phyloP scores from a whole-genome alignment of 352 stramenopile species.

The Globisporangium mamillatum region DNA sequence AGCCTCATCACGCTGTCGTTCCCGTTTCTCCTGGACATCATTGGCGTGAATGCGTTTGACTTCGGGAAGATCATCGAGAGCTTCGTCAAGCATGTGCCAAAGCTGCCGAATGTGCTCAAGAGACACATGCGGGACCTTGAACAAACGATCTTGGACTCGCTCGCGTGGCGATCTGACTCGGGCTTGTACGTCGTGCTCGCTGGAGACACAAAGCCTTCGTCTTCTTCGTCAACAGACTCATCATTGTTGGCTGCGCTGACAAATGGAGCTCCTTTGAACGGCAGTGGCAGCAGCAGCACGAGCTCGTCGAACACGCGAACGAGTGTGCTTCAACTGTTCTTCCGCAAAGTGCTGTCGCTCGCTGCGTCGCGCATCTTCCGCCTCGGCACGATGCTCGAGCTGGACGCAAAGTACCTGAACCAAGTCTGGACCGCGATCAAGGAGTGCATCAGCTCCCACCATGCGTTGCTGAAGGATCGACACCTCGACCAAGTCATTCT shows the following conservation, averaged over 20 bases:
- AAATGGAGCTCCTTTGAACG: conserved; percentile 17
- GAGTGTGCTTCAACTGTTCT: conserved; percentile 79
- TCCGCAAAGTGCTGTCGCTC: conserved; percentile 83
- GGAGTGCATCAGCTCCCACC: conserved; percentile 66
- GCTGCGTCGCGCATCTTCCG: conserved; percentile 77
- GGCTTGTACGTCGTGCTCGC: conserved; percentile 64
- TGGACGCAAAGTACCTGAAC: conserved; percentile 76
- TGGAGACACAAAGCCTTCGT: conserved; percentile 21
- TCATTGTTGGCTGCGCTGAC: conserved; percentile 11
- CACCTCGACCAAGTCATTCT: conserved; percentile 82
- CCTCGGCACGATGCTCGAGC: conserved; percentile 59
- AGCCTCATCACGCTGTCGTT: conserved; percentile 85
- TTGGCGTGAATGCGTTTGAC: conserved; percentile 82
- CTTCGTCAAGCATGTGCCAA: conserved; percentile 81
- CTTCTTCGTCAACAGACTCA: not conserved
- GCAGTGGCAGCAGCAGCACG: not conserved
- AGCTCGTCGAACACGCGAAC: conserved; percentile 20
- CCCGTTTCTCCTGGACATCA: conserved; percentile 68
- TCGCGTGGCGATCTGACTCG: conserved; percentile 72
- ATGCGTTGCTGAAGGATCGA: conserved; percentile 63
- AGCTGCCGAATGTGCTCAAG: conserved; percentile 71
- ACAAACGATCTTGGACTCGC: conserved; percentile 77
- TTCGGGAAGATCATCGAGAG: conserved; percentile 87
- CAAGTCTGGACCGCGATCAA: conserved; percentile 87
- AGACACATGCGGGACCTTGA: conserved; percentile 85